Evolutionary conservation across 306 rosid genomes (phyloP), one percentile per base, ranked within the genome.

Genomic region (Malus fusca): DNA sequence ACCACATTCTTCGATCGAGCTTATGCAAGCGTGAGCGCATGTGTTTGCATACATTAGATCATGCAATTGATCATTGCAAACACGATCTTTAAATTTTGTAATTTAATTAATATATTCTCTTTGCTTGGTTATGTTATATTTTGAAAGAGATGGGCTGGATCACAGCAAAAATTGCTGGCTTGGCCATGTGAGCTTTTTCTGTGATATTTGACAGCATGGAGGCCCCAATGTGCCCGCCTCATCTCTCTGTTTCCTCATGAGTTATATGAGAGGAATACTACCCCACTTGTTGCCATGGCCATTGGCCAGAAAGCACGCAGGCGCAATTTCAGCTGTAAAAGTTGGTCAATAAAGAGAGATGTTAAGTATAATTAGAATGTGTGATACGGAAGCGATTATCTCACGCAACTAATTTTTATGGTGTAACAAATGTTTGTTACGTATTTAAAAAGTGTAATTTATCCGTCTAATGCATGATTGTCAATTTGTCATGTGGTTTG

Each of bases 241-340:
- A 2, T 19, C 30, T n/a, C 69, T 44, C 33, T n/a, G 70, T 48
- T 63, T 8, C 5, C 17, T 43, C 72, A 60, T 52, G 69, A 37
- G 69, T 67, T 12, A 5, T 13, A 11, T 19, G 51, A 10, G 46
- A 66, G 52, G 30, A 13, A 51, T 13, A 17, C n/a, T 52, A 42
- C 46, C 79, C 78, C 77, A 74, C 85, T 56, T 53, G 73, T 5
- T 17, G 55, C 55, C 55, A 48, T 37, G 30, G 73, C 72, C 66
- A 26, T 14, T 64, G 46, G 65, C 70, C 77, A 6, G 40, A 69
- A 69, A 71, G 67, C 43, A 60, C 19, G 78, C 51, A 60, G 75
- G 80, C 86, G 86, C 74, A 78, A 82, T 53, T 82, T 78, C 59
- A 78, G 82, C 86, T 71, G 67, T 19, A 65, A 78, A 75, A 82